Evolutionary conservation across 352 stramenopile species (phyloP).

Genomic region (Thalassiosira hispida): DNA sequence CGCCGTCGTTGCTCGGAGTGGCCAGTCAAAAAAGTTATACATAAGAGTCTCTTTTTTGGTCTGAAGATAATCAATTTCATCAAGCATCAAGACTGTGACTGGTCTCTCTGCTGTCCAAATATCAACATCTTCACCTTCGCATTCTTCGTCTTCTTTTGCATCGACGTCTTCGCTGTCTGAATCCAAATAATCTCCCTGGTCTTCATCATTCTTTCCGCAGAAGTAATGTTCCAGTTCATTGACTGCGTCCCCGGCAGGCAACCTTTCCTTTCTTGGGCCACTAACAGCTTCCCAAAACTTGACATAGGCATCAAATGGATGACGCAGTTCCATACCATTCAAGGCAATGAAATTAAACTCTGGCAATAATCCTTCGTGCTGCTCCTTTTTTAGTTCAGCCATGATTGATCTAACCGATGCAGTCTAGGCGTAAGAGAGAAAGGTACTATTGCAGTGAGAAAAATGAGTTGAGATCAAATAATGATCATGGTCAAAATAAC

Average conservation of each 20-base stretch:
- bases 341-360: conserved; percentile 85
- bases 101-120: conserved; percentile 30
- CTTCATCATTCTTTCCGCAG: conserved; percentile 19
- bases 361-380: conserved; percentile 62
- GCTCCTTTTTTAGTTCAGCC: conserved; percentile 63
- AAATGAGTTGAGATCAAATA: neutral
- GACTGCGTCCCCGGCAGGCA: conserved; percentile 55
- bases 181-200: conserved; percentile 11
- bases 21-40: conserved; percentile 90
- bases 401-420: conserved; percentile 84
- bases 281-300: conserved; percentile 83
- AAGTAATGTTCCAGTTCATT: conserved; percentile 82
- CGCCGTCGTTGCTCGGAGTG: conserved; percentile 53
- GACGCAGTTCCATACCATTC: conserved; percentile 86
- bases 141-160: conserved; percentile 9
- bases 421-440: conserved; percentile 68
- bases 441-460: neutral
- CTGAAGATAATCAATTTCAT: conserved; percentile 89
- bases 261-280: conserved; percentile 50
- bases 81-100: conserved; percentile 83
- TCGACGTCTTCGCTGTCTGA: conserved; percentile 20
- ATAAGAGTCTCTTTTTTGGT: conserved; percentile 86
- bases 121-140: conserved; percentile 31
- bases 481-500: neutral
- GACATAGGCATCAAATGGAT: conserved; percentile 86